These are phyloP conservation scores for Mrakia blollopis DNA, from an alignment of 768 basidiomycete genomes.

Conservation along the genomic window DNA sequence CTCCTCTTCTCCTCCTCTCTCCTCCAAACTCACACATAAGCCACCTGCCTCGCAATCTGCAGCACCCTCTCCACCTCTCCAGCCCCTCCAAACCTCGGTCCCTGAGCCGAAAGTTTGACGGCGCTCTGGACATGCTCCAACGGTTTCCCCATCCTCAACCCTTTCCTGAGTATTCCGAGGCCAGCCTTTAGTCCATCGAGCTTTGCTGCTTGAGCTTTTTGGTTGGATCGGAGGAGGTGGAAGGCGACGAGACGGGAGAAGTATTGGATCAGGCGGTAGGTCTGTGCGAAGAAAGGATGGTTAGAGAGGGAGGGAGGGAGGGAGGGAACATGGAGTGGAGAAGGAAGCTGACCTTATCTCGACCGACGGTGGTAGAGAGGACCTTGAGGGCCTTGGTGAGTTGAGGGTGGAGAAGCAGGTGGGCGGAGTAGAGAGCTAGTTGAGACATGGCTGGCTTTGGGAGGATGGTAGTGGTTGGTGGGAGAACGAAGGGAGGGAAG, in stretches of 20 bases:
- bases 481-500: not conserved
- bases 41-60: slow-evolving; percentile 73
- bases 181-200: slow-evolving; percentile 83
- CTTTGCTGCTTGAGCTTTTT: slow-evolving; percentile 54
- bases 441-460: not conserved
- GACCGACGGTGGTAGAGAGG: slow-evolving; percentile 71
- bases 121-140: slow-evolving; percentile 90
- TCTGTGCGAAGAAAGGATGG: slow-evolving; percentile 48
- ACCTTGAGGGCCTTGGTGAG: slow-evolving; percentile 71
- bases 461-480: not conserved
- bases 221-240: slow-evolving; percentile 59
- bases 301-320: not conserved
- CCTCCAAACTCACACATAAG: slow-evolving; percentile 56
- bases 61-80: slow-evolving; percentile 51
- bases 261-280: slow-evolving; percentile 87
- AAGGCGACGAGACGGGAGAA: slow-evolving; percentile 83
- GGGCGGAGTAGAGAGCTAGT: slow-evolving; percentile 34
- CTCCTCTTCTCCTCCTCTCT: not conserved
- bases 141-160: slow-evolving; percentile 93
- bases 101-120: slow-evolving; percentile 52
- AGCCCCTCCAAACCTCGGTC: not conserved
- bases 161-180: slow-evolving; percentile 76
- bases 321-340: not conserved
- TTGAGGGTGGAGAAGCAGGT: slow-evolving; percentile 78
- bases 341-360: slow-evolving; percentile 69